Evolutionary conservation across 2,329 filamentous ascomycete genomes (phyloP).

Genomic region (Microdochium nivale): DNA sequence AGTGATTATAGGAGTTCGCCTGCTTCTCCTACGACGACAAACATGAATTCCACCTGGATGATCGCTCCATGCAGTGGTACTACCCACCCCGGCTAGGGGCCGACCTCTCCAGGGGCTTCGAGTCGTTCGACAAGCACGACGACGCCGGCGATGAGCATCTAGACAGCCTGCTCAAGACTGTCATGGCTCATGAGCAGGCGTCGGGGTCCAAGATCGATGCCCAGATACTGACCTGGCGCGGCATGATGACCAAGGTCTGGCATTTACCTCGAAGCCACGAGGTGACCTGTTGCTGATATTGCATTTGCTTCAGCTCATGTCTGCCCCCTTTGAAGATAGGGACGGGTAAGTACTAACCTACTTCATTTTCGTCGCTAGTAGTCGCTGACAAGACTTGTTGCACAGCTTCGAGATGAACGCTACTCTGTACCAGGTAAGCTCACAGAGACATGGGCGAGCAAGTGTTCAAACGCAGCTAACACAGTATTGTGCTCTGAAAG

Average conservation of each 20-base stretch:
- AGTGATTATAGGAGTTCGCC: constrained; percentile 64
- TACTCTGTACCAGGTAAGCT: constrained; percentile 72
- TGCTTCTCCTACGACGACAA: constrained; percentile 89
- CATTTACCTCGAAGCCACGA: background rate
- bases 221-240: constrained; percentile 85
- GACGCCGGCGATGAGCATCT: constrained; percentile 80
- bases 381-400: background rate
- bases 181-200: constrained; percentile 64
- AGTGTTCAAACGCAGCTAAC: constrained; percentile 2
- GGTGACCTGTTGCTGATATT: constrained; percentile 3
- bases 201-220: constrained; percentile 60
- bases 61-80: constrained; percentile 79
- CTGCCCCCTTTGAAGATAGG: constrained; percentile 69
- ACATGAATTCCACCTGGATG: constrained; percentile 67
- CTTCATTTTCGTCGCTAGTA: background rate
- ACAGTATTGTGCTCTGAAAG: constrained; percentile 20
- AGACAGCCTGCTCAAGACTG: constrained; percentile 69
- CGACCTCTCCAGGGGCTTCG: constrained; percentile 73
- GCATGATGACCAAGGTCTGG: constrained; percentile 91
- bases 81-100: constrained; percentile 65
- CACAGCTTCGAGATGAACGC: constrained; percentile 91
- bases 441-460: background rate
- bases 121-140: constrained; percentile 75
- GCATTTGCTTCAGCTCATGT: constrained; percentile 59
- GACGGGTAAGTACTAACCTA: constrained; percentile 51